Evolutionary conservation across 768 basidiomycete species (phyloP).

Genomic region (Porpolomopsis calyptriformis): DNA sequence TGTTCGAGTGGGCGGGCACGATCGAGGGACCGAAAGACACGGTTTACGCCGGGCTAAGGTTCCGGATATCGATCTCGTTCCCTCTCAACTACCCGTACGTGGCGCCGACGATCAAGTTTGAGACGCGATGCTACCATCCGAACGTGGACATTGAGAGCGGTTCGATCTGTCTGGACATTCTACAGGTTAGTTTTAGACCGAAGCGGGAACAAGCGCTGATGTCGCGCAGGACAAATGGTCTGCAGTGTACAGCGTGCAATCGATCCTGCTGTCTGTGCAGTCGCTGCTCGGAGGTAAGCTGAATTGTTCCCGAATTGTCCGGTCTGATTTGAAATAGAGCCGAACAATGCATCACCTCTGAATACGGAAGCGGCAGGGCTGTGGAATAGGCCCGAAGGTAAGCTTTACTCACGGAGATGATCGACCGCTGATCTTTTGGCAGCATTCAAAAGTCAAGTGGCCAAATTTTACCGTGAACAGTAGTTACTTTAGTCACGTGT

Average conservation of each 20-base stretch:
- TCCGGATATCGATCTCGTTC: slow-evolving; percentile 77
- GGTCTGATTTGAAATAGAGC: slow-evolving; percentile 40
- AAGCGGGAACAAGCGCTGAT: not conserved
- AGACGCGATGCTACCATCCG: slow-evolving; percentile 84
- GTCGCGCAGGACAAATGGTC: slow-evolving; percentile 79
- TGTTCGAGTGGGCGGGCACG: slow-evolving; percentile 86
- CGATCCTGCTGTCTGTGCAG: slow-evolving; percentile 79
- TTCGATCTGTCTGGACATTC: slow-evolving; percentile 78
- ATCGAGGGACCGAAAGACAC: slow-evolving; percentile 74
- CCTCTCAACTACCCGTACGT: slow-evolving; percentile 84
- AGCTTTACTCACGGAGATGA: slow-evolving; percentile 10
- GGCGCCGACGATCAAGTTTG: slow-evolving; percentile 77
- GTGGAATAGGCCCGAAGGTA: slow-evolving; percentile 67
- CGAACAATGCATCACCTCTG: slow-evolving; percentile 86
- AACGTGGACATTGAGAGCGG: slow-evolving; percentile 76
- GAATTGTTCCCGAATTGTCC: not conserved
- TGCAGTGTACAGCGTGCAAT: slow-evolving; percentile 86
- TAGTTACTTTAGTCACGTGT: too few species aligned
- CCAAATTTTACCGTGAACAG: slow-evolving; percentile 61
- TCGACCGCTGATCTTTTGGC: slow-evolving; percentile 6
- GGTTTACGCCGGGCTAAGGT: slow-evolving; percentile 71
- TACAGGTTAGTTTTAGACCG: slow-evolving; percentile 44
- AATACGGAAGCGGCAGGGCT: slow-evolving; percentile 78
- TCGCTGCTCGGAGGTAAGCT: slow-evolving; percentile 76
- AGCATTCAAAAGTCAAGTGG: slow-evolving; percentile 66